These are phyloP conservation scores for Lentinula sp. DNA, from an alignment of 768 basidiomycete genomes.

Conservation along the genomic window DNA sequence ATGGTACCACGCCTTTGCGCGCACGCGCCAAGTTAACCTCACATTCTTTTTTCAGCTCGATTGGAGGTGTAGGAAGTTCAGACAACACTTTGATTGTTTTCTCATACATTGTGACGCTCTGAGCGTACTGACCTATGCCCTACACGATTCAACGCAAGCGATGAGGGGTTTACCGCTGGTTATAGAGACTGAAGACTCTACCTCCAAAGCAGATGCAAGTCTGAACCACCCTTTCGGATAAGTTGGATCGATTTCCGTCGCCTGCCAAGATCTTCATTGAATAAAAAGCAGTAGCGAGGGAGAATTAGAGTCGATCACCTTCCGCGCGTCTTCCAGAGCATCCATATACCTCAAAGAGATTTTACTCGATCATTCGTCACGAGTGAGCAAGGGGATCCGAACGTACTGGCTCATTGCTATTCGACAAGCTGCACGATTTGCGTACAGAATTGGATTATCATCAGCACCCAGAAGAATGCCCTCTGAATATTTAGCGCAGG, in stretches of 20 bases:
- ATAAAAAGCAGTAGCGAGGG: neutral
- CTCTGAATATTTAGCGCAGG: slow-evolving; percentile 9
- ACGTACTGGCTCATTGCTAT: slow-evolving; percentile 9
- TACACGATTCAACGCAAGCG: neutral
- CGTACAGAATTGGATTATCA: slow-evolving; percentile 13
- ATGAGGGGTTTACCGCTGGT: neutral
- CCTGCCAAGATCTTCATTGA: slow-evolving; percentile 7
- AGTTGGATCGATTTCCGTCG: slow-evolving; percentile 16
- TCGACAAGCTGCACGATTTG: slow-evolving; percentile 16
- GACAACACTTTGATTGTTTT: slow-evolving; percentile 10
- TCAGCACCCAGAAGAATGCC: slow-evolving; percentile 11
- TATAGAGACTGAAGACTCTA: neutral
- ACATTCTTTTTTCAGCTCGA: slow-evolving; percentile 11
- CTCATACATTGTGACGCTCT: slow-evolving; percentile 9
- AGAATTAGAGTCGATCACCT: slow-evolving; percentile 7
- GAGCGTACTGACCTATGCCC: neutral
- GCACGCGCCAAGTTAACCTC: slow-evolving; percentile 8
- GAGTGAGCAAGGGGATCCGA: neutral
- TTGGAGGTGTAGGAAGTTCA: slow-evolving; percentile 4
- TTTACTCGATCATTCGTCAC: neutral
- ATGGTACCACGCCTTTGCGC: neutral
- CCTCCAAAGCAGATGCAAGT: slow-evolving; percentile 12
- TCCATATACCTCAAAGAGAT: slow-evolving; percentile 11
- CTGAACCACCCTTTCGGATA: slow-evolving; percentile 15
- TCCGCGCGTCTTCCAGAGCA: slow-evolving; percentile 10